Evolutionary conservation across 495 filamentous ascomycete genomes (phyloP).

Genomic region (Antarctomyces pellizariae): DNA sequence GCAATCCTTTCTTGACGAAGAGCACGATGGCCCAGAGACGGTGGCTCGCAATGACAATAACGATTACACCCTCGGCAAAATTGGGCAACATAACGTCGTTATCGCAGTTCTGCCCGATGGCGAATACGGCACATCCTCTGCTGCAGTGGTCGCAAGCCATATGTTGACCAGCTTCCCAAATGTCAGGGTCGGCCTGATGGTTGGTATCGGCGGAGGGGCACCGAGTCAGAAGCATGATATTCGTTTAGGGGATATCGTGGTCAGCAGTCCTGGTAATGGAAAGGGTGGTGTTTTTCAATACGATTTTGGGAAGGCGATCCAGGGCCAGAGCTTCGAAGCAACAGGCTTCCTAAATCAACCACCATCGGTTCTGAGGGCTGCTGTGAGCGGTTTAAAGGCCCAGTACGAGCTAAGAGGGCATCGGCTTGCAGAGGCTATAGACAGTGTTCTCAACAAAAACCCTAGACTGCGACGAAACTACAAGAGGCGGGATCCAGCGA

Average conservation of each 20-base stretch:
- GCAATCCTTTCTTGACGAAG: slow-evolving; percentile 15
- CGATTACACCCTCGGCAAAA: slow-evolving; percentile 16
- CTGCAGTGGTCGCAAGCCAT: slow-evolving; percentile 14
- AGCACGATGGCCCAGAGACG: slow-evolving; percentile 10
- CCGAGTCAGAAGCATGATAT: slow-evolving; percentile 5
- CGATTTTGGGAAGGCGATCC: slow-evolving; percentile 5
- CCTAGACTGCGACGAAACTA: slow-evolving; percentile 10
- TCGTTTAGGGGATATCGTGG: slow-evolving; percentile 9
- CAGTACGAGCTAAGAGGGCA: slow-evolving; percentile 3
- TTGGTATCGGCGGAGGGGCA: slow-evolving; percentile 14
- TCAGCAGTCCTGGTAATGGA: slow-evolving; percentile 1
- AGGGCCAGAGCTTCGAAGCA: slow-evolving; percentile 3
- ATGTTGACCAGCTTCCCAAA: slow-evolving; percentile 20
- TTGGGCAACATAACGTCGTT: slow-evolving; percentile 15
- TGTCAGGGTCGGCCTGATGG: slow-evolving; percentile 20
- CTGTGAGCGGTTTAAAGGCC: slow-evolving; percentile 5
- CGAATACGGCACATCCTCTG: slow-evolving; percentile 8
- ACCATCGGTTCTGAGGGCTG: slow-evolving; percentile 8
- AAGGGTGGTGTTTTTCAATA: slow-evolving; percentile 9
- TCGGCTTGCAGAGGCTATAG: slow-evolving; percentile 8
- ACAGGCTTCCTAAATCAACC: slow-evolving; percentile 11
- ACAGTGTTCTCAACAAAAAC: slow-evolving; percentile 5
- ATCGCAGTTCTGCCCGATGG: slow-evolving; percentile 13
- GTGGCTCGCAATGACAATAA: slow-evolving; percentile 13
- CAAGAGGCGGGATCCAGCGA: slow-evolving; percentile 7